Percentiles rank a stretch among this genome's conserved stretches.
Evolutionary conservation across 1,139 yeast genomes (phyloP).

Genomic region (Hanseniaspora sp.): DNA sequence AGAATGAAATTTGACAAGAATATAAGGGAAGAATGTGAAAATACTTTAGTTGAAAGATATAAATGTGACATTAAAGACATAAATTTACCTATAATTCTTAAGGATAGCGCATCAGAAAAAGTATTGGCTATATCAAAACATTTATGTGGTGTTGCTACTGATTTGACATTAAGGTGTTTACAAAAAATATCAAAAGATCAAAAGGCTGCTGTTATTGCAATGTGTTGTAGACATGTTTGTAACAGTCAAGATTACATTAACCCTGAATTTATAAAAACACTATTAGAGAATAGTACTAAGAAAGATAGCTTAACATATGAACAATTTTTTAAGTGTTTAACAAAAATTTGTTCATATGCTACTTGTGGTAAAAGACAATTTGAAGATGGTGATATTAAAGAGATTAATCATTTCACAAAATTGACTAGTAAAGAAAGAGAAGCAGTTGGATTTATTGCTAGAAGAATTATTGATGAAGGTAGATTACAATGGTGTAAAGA

Average conservation of each 20-base stretch:
- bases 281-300: conserved; percentile 21
- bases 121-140: conserved; percentile 69
- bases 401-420: conserved; percentile 36
- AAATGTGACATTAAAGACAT: conserved; percentile 74
- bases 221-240: conserved; percentile 91
- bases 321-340: conserved; percentile 40
- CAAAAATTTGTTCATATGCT: conserved; percentile 77
- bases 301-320: conserved; percentile 20
- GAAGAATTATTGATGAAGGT: conserved; percentile 59
- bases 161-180: conserved; percentile 61
- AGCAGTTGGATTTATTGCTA: conserved; percentile 50
- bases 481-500: conserved; percentile 26
- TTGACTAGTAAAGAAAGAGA: conserved; percentile 41
- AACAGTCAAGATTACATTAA: conserved; percentile 41
- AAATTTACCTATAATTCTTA: conserved; percentile 39
- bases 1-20: conserved; percentile 70
- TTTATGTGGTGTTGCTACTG: conserved; percentile 89
- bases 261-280: conserved; percentile 36
- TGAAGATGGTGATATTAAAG: conserved; percentile 28
- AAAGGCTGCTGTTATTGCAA: conserved; percentile 44
- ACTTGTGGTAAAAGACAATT: conserved; percentile 52
- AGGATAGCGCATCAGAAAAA: conserved; percentile 26
- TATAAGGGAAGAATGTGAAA: conserved; percentile 40
- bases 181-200: conserved; percentile 32
- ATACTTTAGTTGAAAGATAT: conserved; percentile 32